phyloP scores from a whole-genome alignment of 495 filamentous ascomycete species.

The Penicillium salamii region DNA sequence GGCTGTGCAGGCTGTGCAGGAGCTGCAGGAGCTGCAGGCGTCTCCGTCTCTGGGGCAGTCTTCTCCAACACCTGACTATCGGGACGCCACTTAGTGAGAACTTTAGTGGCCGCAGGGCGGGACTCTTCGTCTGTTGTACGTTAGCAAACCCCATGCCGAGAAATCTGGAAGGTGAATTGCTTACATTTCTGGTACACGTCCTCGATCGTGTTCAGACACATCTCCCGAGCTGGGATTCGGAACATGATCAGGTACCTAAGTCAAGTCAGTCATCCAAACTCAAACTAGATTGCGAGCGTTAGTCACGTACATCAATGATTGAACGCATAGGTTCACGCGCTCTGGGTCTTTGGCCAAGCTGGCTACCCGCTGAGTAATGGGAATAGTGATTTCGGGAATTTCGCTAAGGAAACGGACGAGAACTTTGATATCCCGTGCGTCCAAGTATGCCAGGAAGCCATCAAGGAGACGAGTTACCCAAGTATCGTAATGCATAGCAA shows the following conservation, averaged over 20 bases:
- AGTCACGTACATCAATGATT: conserved; percentile 55
- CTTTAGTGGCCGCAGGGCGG: conserved; percentile 41
- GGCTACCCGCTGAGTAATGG: conserved; percentile 71
- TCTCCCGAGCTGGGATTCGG: conserved; percentile 75
- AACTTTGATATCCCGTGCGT: conserved; percentile 75
- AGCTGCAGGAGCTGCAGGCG: no score
- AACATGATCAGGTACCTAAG: conserved; percentile 78
- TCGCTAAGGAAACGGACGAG: conserved; percentile 89
- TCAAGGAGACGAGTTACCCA: conserved; percentile 81
- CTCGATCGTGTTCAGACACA: conserved; percentile 77
- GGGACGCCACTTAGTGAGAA: conserved; percentile 44
- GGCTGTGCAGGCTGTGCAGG: not conserved
- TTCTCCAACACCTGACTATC: conserved; percentile 17
- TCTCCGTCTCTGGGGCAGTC: conserved; percentile 9
- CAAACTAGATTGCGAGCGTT: not conserved
- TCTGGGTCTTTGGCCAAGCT: conserved; percentile 86
- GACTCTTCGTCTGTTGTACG: conserved; percentile 40
- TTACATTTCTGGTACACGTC: conserved; percentile 74
- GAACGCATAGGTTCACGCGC: conserved; percentile 60
- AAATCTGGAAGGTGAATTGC: conserved; percentile 4
- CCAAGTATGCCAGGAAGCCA: conserved; percentile 82
- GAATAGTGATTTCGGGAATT: conserved; percentile 71
- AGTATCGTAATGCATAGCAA: conserved; percentile 66
- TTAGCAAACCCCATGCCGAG: conserved; percentile 10
- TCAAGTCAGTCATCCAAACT: conserved; percentile 10